phyloP scores from a whole-genome alignment of 306 rosid genomes.

The Quercus gilva region DNA sequence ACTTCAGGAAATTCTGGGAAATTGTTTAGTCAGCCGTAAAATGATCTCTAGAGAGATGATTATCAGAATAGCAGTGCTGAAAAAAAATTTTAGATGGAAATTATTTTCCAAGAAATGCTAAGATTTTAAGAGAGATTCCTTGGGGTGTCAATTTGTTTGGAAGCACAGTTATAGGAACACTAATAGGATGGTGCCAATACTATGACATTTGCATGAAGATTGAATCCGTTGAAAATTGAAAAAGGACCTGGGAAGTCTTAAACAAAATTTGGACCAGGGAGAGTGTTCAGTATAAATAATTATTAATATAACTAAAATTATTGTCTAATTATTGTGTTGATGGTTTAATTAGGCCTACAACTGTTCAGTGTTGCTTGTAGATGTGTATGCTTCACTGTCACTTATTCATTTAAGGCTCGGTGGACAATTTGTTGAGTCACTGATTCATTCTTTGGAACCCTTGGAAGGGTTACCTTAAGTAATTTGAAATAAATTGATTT shows the following conservation, averaged over 20 bases:
- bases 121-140: constrained; percentile 9
- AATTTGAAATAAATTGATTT: background rate
- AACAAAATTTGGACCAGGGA: constrained; percentile 11
- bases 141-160: background rate
- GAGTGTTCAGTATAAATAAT: background rate
- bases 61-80: background rate
- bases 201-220: constrained; percentile 5
- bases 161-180: background rate
- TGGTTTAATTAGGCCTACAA: constrained; percentile 1
- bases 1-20: background rate
- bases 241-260: background rate
- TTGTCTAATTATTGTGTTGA: constrained; percentile 6
- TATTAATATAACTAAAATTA: background rate
- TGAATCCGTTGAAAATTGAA: background rate
- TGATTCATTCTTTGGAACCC: constrained; percentile 16
- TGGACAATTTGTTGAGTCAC: constrained; percentile 12
- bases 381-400: constrained; percentile 6
- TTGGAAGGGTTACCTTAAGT: background rate
- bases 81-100: background rate
- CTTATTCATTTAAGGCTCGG: constrained; percentile 1
- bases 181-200: background rate
- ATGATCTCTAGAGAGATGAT: background rate
- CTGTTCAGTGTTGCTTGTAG: background rate
- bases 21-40: constrained; percentile 6
- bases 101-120: background rate